phyloP scores from a whole-genome alignment of 1,284 basidiomycete species.

The Leccinum solheimii region DNA sequence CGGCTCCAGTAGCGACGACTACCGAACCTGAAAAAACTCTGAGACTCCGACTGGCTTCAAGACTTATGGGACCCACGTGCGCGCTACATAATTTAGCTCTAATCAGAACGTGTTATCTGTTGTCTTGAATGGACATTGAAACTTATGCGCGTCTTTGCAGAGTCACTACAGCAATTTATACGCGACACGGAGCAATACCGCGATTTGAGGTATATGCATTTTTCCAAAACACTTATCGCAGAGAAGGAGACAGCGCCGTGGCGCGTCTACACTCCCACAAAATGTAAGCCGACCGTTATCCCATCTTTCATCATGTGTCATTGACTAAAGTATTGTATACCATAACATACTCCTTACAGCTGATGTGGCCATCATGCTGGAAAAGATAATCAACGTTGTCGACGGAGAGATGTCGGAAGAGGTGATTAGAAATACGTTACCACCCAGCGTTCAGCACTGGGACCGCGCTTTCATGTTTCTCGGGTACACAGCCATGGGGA shows the following conservation, averaged over 20 bases:
- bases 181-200: constrained; percentile 11
- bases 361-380: constrained; percentile 21
- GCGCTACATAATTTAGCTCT: constrained; percentile 21
- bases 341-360: constrained; percentile 7
- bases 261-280: constrained; percentile 22
- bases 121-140: too few relatives aligned
- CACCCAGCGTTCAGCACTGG: not conserved
- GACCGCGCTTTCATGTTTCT: not conserved
- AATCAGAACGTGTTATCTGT: constrained; percentile 2
- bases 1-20: not conserved
- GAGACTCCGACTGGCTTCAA: constrained; percentile 12
- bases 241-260: constrained; percentile 16
- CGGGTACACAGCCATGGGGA: not conserved
- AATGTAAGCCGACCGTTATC: constrained; percentile 10
- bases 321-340: not conserved
- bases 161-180: constrained; percentile 4
- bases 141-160: constrained; percentile 15
- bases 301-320: not conserved
- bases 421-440: constrained; percentile 8
- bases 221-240: constrained; percentile 17
- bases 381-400: constrained; percentile 25
- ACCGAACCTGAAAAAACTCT: not conserved
- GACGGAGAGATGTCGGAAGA: constrained; percentile 21
- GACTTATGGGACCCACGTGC: constrained; percentile 27
- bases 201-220: constrained; percentile 19